Evolutionary conservation across 106 monocot genomes (phyloP).

Genomic region (Apostasia ramifera): DNA sequence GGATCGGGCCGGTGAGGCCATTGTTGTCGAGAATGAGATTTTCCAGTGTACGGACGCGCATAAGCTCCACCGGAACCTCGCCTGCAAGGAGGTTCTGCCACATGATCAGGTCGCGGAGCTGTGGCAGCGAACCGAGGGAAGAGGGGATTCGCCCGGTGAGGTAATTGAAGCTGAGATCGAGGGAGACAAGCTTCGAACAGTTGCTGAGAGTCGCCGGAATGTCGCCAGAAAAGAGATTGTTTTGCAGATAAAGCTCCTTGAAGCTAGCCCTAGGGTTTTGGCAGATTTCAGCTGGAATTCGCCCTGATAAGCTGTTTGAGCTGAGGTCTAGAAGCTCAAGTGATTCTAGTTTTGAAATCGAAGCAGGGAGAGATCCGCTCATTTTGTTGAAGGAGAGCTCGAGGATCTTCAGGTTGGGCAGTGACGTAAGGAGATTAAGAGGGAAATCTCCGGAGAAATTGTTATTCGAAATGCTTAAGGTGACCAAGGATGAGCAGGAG

Average conservation of each 20-base stretch:
- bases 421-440: slow-evolving; percentile 12
- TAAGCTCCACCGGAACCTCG: slow-evolving; percentile 53
- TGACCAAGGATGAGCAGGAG: slow-evolving; percentile 22
- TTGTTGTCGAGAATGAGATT: slow-evolving; percentile 90
- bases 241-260: slow-evolving; percentile 64
- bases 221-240: slow-evolving; percentile 48
- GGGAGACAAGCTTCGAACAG: slow-evolving; percentile 50
- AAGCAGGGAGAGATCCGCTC: slow-evolving; percentile 23
- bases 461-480: slow-evolving; percentile 49
- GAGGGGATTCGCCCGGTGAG: slow-evolving; percentile 54
- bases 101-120: slow-evolving; percentile 60
- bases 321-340: slow-evolving; percentile 56
- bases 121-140: slow-evolving; percentile 29
- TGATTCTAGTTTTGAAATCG: slow-evolving; percentile 18
- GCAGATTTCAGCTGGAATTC: slow-evolving; percentile 46
- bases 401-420: slow-evolving; percentile 21
- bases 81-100: slow-evolving; percentile 80
- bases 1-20: slow-evolving; percentile 54
- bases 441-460: slow-evolving; percentile 61
- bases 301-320: slow-evolving; percentile 42
- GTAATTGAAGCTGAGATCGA: slow-evolving; percentile 81
- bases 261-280: slow-evolving; percentile 8
- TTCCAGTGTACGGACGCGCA: slow-evolving; percentile 25
- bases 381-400: slow-evolving; percentile 42
- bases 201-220: slow-evolving; percentile 49